Evolutionary conservation across 1,284 basidiomycete genomes (phyloP).

Genomic region (Leccinum subrobustum): DNA sequence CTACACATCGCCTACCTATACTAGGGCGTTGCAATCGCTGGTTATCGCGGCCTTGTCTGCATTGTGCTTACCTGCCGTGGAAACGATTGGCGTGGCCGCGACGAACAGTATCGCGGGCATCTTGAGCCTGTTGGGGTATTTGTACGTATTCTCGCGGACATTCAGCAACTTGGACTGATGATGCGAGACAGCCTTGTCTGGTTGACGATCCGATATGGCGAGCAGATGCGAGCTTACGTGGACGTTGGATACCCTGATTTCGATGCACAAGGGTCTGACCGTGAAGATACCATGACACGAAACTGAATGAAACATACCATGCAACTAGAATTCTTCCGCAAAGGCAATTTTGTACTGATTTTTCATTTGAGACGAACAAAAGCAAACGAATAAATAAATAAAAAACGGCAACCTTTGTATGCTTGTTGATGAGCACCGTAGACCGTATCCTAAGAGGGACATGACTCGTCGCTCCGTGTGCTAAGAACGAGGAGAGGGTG

Average conservation of each 20-base stretch:
- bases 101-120: constrained; percentile 49
- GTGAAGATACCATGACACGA: neutral
- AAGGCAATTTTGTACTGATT: neutral
- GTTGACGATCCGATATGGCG: constrained; percentile 40
- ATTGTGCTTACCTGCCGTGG: constrained; percentile 40
- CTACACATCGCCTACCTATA: constrained; percentile 11
- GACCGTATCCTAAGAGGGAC: neutral
- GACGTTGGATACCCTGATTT: neutral
- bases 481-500: no score
- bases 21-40: constrained; percentile 44
- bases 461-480: neutral
- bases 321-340: neutral
- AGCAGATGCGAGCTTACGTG: neutral
- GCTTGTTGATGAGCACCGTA: neutral
- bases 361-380: neutral
- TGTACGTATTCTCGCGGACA: constrained; percentile 32
- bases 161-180: neutral
- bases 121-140: constrained; percentile 43
- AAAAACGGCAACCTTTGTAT: neutral
- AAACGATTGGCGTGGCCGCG: constrained; percentile 51
- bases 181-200: constrained; percentile 36
- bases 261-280: neutral
- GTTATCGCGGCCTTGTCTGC: constrained; percentile 27
- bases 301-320: neutral
- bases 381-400: neutral